Conservation (phyloP, 129 eudicot species). For the Pittosporum tobira region DNA sequence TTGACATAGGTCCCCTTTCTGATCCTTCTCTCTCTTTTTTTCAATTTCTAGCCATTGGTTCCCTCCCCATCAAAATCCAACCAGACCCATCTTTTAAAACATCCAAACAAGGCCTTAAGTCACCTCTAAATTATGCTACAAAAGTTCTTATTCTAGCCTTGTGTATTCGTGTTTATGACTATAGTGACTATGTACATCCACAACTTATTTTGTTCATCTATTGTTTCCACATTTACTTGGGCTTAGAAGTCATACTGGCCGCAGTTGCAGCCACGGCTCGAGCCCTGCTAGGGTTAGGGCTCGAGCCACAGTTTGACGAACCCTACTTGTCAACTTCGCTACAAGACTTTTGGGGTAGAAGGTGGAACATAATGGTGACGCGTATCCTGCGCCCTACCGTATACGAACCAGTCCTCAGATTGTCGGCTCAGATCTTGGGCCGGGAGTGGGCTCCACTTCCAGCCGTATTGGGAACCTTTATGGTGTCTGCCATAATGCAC, state of each 20-base stretch:
- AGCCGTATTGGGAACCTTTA: slow-evolving; percentile 40
- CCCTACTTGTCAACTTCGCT: slow-evolving; percentile 70
- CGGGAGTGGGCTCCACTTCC: slow-evolving; percentile 46
- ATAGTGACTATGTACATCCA: slow-evolving; percentile 27
- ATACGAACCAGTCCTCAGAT: slow-evolving; percentile 30
- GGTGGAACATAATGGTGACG: slow-evolving; percentile 82
- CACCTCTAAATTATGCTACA: slow-evolving; percentile 23
- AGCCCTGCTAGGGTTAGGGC: slow-evolving; percentile 22
- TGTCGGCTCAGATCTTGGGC: slow-evolving; percentile 29
- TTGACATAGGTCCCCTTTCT: slow-evolving; percentile 47
- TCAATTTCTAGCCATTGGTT: slow-evolving; percentile 29
- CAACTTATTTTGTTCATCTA: slow-evolving; percentile 23
- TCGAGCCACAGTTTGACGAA: slow-evolving; percentile 72
- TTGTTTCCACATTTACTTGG: slow-evolving; percentile 30
- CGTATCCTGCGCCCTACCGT: slow-evolving; percentile 52
- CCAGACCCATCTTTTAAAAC: slow-evolving; percentile 6
- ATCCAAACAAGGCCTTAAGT: slow-evolving; percentile 2
- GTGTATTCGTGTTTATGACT: slow-evolving; percentile 23
- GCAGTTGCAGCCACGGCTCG: slow-evolving; percentile 22
- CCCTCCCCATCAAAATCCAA: slow-evolving; percentile 39
- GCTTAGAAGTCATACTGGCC: slow-evolving; percentile 40
- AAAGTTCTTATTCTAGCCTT: slow-evolving; percentile 30
- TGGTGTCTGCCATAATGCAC: slow-evolving; percentile 66
- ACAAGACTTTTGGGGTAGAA: slow-evolving; percentile 84
- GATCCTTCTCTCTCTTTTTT: slow-evolving; percentile 30